Evolutionary conservation across 257 asterid genomes (phyloP).

Genomic region (Solanum microdontum): DNA sequence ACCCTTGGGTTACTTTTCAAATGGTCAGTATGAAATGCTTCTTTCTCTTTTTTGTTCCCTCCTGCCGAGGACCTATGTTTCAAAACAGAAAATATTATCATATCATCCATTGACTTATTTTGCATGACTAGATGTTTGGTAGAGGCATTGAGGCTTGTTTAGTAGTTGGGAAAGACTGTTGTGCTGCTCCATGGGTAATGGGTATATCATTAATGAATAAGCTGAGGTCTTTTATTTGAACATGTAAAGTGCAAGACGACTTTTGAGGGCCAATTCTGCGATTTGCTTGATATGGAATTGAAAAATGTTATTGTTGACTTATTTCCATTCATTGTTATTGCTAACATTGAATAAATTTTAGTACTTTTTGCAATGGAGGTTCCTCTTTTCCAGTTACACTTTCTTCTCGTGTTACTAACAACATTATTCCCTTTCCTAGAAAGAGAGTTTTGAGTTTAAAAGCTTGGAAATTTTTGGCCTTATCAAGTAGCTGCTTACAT

Average conservation of each 20-base stretch:
- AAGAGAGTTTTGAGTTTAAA: background rate
- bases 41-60: background rate
- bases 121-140: background rate
- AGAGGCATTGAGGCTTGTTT: background rate
- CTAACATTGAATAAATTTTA: background rate
- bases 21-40: background rate
- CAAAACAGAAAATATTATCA: background rate
- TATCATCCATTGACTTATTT: background rate
- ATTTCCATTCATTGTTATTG: background rate
- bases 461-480: background rate
- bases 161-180: background rate
- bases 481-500: background rate
- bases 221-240: background rate
- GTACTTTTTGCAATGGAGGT: background rate
- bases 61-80: background rate
- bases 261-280: background rate
- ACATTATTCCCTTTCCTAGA: background rate
- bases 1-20: background rate
- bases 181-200: background rate
- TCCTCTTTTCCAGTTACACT: background rate
- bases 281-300: background rate
- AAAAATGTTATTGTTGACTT: background rate
- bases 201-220: background rate
- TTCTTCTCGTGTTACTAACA: background rate
- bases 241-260: background rate